A percentile compares a stretch with the other conserved stretches of the same genome.
phyloP scores from a whole-genome alignment of 2,329 filamentous ascomycete species.

The Cytospora chrysosperma region DNA sequence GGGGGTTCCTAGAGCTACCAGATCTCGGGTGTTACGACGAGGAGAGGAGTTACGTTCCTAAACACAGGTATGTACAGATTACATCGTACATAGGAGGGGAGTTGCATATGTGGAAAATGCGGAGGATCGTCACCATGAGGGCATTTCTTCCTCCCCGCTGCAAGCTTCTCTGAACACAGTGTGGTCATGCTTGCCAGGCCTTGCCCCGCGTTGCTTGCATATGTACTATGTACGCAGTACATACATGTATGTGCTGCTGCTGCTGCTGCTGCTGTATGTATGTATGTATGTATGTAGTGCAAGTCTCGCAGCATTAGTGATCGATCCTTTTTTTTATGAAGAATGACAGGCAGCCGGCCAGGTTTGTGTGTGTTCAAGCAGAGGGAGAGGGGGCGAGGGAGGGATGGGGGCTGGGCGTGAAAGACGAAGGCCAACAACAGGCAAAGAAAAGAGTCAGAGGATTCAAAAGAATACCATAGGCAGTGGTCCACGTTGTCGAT shows the following conservation, averaged over 20 bases:
- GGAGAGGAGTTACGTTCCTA: neutral
- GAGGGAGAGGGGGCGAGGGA: too few relatives aligned
- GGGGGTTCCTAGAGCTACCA: slow-evolving; percentile 11
- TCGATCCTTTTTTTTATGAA: neutral
- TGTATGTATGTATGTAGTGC: neutral
- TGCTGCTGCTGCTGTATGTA: too few relatives aligned
- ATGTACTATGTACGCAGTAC: neutral
- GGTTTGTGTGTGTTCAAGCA: neutral
- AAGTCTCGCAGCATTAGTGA: neutral
- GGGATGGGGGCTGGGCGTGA: too few relatives aligned
- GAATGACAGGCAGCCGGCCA: neutral
- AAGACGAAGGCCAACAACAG: neutral
- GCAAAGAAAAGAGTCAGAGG: neutral
- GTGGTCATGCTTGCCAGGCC: neutral
- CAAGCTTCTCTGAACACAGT: neutral
- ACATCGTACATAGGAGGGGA: too few relatives aligned
- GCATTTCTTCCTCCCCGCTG: neutral
- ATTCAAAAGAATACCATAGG: too few relatives aligned
- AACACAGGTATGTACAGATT: too few relatives aligned
- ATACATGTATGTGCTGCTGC: neutral
- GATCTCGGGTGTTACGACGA: slow-evolving; percentile 1
- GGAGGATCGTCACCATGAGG: slow-evolving; percentile 7
- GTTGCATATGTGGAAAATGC: neutral
- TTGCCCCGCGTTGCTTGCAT: slow-evolving; percentile 7
- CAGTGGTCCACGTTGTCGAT: neutral